These are phyloP conservation scores for Clonostachys rosea DNA, from an alignment of 2,329 filamentous ascomycete species.

Conservation along the genomic window DNA sequence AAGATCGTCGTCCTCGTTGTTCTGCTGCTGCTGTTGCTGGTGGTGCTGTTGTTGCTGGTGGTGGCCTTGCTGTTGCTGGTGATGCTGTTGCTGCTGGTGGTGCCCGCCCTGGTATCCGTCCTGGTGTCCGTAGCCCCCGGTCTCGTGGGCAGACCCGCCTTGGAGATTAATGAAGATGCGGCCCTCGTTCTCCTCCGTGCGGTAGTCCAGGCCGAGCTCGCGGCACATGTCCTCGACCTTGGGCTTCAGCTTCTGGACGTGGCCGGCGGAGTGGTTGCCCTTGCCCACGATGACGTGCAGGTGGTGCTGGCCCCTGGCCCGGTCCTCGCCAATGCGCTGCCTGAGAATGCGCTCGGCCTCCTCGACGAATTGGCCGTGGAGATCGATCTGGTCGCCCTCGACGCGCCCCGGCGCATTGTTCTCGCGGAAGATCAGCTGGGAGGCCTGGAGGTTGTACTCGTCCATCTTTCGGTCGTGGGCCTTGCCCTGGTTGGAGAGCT, in stretches of 20 bases:
- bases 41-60: conserved; percentile 32
- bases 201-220: conserved; percentile 76
- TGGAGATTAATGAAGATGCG: conserved; percentile 84
- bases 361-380: conserved; percentile 92
- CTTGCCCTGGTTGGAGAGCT: conserved; percentile 82
- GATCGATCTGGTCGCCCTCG: conserved; percentile 78
- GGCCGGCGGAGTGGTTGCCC: conserved; percentile 78
- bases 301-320: conserved; percentile 69
- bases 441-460: conserved; percentile 84
- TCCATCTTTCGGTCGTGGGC: conserved; percentile 79
- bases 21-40: conserved; percentile 35
- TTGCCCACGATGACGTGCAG: conserved; percentile 95
- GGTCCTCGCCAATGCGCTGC: conserved; percentile 76
- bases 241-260: conserved; percentile 95
- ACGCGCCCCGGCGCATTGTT: conserved; percentile 81
- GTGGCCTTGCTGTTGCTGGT: conserved; percentile 31
- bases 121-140: conserved; percentile 24
- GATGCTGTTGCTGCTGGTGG: conserved; percentile 18
- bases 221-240: conserved; percentile 82
- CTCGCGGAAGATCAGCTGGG: conserved; percentile 90
- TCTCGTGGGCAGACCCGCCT: conserved; percentile 58
- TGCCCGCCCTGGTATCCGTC: conserved; percentile 21
- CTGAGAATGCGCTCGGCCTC: conserved; percentile 91
- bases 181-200: conserved; percentile 85
- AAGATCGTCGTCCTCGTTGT: conserved; percentile 53